A percentile compares a stretch with the other conserved stretches of the same genome.
These are phyloP conservation scores for Penicillium rolfsii DNA, from an alignment of 2,329 filamentous ascomycete genomes.

Conservation along the genomic window DNA sequence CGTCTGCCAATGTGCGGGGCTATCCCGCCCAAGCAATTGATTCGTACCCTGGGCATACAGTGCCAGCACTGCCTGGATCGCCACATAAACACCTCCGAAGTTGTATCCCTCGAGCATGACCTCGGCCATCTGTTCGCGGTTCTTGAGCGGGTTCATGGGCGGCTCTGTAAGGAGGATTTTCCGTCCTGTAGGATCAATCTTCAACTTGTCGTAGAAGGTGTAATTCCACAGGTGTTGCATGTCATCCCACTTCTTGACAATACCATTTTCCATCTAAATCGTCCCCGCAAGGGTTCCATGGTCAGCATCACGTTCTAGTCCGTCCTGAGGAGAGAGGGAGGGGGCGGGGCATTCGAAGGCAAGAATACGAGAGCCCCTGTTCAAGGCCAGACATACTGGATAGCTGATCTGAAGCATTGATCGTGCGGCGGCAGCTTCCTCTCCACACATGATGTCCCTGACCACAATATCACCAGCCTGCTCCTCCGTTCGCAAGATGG, in stretches of 20 bases:
- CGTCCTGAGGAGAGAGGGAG: constrained; percentile 13
- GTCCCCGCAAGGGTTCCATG: constrained; percentile 11
- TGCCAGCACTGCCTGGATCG: constrained; percentile 94
- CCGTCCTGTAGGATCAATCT: constrained; percentile 83
- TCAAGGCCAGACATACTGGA: constrained; percentile 60
- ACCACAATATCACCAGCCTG: constrained; percentile 71
- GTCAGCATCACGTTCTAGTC: constrained; percentile 30
- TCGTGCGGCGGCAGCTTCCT: constrained; percentile 92
- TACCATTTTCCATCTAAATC: constrained; percentile 92
- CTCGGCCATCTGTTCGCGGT: constrained; percentile 96
- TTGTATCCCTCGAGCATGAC: constrained; percentile 98
- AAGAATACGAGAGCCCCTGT: constrained; percentile 20
- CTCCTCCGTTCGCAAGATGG: constrained; percentile 96
- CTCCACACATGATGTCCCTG: constrained; percentile 99
- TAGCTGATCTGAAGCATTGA: constrained; percentile 99
- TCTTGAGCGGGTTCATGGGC: constrained; percentile 95
- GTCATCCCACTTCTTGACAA: constrained; percentile 99
- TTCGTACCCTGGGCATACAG: constrained; percentile 87
- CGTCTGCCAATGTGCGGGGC: not conserved
- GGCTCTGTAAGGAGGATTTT: constrained; percentile 98
- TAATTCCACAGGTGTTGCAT: constrained; percentile 99
- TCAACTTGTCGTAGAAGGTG: constrained; percentile 97
- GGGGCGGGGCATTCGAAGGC: constrained; percentile 21
- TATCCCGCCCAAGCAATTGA: not conserved
- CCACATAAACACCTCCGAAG: constrained; percentile 96